Evolutionary conservation across 257 asterid genomes (phyloP).

Genomic region (Leonotis leonurus): DNA sequence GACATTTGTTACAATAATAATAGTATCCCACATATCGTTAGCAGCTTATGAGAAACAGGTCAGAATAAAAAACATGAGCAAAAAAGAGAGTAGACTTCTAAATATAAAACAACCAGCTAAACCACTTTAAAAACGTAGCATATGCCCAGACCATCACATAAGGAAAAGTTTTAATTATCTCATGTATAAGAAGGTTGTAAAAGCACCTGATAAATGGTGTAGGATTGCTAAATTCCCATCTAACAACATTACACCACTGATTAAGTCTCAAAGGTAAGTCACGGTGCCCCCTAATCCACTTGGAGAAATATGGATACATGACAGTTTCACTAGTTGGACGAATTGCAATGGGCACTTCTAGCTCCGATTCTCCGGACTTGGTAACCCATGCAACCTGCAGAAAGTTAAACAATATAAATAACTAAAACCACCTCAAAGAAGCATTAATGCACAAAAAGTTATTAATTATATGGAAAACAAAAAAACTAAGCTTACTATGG

Average conservation of each 20-base stretch:
- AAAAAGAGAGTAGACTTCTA: not conserved
- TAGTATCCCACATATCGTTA: not conserved
- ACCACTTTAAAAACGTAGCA: no score
- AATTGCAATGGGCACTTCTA: slow-evolving; percentile 95
- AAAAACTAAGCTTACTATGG: not conserved
- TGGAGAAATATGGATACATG: slow-evolving; percentile 95
- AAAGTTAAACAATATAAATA: not conserved
- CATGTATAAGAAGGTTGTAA: no score
- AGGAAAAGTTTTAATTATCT: no score
- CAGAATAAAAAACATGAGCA: not conserved
- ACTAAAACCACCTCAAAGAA: not conserved
- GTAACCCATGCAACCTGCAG: slow-evolving; percentile 98
- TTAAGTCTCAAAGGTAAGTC: slow-evolving; percentile 91
- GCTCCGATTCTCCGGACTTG: slow-evolving; percentile 83
- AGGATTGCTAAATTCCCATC: slow-evolving; percentile 99
- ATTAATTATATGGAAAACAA: not conserved
- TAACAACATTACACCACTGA: slow-evolving; percentile 98
- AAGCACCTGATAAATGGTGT: slow-evolving; percentile 99
- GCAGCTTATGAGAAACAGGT: not conserved
- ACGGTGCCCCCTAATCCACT: slow-evolving; percentile 98
- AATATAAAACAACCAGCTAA: no score
- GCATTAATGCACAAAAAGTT: not conserved
- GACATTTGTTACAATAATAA: not conserved
- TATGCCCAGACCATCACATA: no score
- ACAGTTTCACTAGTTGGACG: slow-evolving; percentile 99